phyloP scores from a whole-genome alignment of 129 eudicot genomes.

The Arctium lappa region DNA sequence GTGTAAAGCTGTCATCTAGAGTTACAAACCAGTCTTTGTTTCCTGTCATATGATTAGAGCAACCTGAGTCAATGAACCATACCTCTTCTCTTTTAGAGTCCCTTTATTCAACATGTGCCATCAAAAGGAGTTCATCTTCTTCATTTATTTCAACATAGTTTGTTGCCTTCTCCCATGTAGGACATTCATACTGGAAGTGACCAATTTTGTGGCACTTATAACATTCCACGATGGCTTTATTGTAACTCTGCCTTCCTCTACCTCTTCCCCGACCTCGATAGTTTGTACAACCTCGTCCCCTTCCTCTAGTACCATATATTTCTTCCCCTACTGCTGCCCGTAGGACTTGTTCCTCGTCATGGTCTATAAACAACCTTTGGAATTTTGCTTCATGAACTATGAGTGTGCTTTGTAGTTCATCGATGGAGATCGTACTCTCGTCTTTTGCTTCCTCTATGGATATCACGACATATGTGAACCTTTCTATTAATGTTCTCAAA shows the following conservation, averaged over 20 bases:
- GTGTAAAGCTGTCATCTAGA: neutral
- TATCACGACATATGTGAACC: neutral
- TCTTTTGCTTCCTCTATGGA: neutral
- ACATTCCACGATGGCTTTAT: neutral
- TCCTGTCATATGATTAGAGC: neutral
- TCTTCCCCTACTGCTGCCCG: no score
- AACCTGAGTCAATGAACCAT: conserved; percentile 17
- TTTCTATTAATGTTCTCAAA: neutral
- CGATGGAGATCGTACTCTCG: neutral
- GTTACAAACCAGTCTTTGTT: neutral
- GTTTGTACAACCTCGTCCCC: no score
- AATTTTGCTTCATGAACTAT: neutral
- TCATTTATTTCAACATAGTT: neutral
- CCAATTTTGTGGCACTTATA: conserved; percentile 2
- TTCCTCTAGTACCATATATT: neutral
- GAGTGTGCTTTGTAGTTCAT: neutral
- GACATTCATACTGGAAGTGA: conserved; percentile 5
- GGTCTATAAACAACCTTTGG: neutral
- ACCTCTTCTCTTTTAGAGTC: neutral
- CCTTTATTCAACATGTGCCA: neutral
- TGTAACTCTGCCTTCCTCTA: neutral
- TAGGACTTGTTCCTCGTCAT: neutral
- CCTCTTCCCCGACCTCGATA: neutral
- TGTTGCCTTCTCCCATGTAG: neutral
- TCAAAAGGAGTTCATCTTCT: neutral